These are phyloP conservation scores for Thozetella sp. DNA, from an alignment of 495 filamentous ascomycete species.

Conservation along the genomic window DNA sequence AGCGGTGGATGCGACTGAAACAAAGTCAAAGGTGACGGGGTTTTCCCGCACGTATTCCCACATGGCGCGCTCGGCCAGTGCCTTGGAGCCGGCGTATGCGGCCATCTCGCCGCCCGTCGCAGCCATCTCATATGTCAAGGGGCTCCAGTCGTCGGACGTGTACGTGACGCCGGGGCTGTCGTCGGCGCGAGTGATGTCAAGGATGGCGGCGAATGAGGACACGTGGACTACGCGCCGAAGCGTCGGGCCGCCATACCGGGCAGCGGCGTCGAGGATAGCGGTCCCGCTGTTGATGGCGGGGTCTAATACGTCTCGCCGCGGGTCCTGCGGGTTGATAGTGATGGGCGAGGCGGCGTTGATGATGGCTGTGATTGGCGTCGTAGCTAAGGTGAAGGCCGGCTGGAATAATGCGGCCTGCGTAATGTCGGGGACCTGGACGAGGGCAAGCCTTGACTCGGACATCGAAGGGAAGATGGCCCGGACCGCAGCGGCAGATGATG, in stretches of 20 bases:
- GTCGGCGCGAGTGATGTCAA: conserved; percentile 31
- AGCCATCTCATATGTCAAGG: conserved; percentile 41
- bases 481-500: conserved; percentile 27
- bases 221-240: conserved; percentile 53
- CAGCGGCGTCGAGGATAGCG: conserved; percentile 45
- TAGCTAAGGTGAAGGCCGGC: conserved; percentile 30
- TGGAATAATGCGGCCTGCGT: conserved; percentile 37
- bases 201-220: conserved; percentile 49
- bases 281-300: conserved; percentile 51
- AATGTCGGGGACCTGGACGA: conserved; percentile 48
- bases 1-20: conserved; percentile 50
- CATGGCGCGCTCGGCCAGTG: conserved; percentile 45
- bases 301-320: conserved; percentile 45
- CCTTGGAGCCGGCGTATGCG: conserved; percentile 52
- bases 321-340: conserved; percentile 33
- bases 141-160: conserved; percentile 50
- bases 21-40: conserved; percentile 39
- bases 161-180: conserved; percentile 36
- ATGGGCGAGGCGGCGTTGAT: conserved; percentile 57
- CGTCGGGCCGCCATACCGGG: conserved; percentile 26
- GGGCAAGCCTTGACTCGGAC: conserved; percentile 30
- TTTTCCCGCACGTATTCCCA: conserved; percentile 50
- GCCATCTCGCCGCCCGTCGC: conserved; percentile 20
- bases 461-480: conserved; percentile 22
- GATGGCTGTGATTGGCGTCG: conserved; percentile 46